Conservation (phyloP, 495 filamentous ascomycete species). For the Beverwykella pulmonaria region DNA sequence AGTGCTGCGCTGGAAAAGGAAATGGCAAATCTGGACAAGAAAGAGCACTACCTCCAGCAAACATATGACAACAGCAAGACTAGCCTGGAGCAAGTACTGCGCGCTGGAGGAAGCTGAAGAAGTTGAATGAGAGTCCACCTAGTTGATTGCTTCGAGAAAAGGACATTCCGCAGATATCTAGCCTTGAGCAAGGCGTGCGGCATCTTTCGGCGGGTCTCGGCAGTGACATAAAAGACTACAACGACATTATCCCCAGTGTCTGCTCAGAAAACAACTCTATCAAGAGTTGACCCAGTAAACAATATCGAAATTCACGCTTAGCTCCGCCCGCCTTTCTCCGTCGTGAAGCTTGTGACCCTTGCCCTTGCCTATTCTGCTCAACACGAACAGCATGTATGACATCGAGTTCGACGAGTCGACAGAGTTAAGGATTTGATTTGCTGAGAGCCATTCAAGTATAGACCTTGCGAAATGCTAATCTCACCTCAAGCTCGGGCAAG, state of each 20-base stretch:
- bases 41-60: slow-evolving; percentile 89
- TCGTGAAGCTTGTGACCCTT: not conserved
- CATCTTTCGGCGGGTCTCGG: not conserved
- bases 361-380: not conserved
- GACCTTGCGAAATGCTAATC: not conserved
- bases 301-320: not conserved
- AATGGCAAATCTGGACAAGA: slow-evolving; percentile 79
- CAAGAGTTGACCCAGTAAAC: not conserved
- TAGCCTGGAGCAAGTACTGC: slow-evolving; percentile 83
- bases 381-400: too few species aligned
- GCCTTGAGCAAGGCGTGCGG: not conserved
- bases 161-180: not conserved
- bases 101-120: slow-evolving; percentile 45
- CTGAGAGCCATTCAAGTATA: not conserved
- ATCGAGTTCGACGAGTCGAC: too few species aligned
- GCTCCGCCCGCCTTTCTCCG: not conserved
- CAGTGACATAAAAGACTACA: not conserved
- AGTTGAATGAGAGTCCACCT: too few species aligned
- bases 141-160: not conserved
- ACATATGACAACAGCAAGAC: slow-evolving; percentile 90
- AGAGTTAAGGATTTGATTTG: not conserved
- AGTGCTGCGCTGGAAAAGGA: slow-evolving; percentile 74
- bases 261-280: not conserved
- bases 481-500: not conserved
- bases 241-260: not conserved